These are phyloP conservation scores for Earliella scabrosa DNA, from an alignment of 1,284 basidiomycete genomes.

Conservation along the genomic window DNA sequence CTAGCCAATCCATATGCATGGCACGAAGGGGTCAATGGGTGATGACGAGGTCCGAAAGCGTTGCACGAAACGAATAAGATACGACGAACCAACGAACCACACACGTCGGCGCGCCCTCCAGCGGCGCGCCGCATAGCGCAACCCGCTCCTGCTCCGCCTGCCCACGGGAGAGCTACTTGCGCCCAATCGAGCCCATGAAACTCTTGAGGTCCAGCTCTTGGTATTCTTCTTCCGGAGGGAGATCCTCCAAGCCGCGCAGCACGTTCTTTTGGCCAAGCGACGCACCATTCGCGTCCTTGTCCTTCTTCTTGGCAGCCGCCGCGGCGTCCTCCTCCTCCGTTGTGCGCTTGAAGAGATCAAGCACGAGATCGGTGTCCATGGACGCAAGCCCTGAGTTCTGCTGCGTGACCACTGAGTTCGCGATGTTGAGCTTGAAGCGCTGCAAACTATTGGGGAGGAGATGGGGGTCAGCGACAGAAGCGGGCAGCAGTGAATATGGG, in stretches of 20 bases:
- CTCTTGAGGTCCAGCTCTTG: constrained; percentile 82
- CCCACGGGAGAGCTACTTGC: not conserved
- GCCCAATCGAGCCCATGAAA: constrained; percentile 79
- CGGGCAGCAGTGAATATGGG: constrained; percentile 2
- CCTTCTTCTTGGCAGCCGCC: constrained; percentile 57
- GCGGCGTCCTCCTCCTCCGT: constrained; percentile 74
- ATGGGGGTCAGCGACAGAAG: constrained; percentile 19
- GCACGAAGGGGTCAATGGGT: not conserved
- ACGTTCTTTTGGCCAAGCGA: constrained; percentile 74
- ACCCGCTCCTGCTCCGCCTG: no score
- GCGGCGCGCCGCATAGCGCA: not conserved
- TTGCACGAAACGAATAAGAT: constrained; percentile 27
- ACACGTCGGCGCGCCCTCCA: no score
- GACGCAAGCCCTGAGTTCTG: constrained; percentile 93
- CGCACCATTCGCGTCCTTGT: constrained; percentile 55
- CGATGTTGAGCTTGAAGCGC: constrained; percentile 99
- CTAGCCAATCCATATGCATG: constrained; percentile 20
- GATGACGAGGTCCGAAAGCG: constrained; percentile 21
- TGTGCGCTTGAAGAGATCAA: constrained; percentile 92
- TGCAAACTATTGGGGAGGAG: constrained; percentile 66
- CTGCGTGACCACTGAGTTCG: constrained; percentile 95
- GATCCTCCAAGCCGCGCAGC: constrained; percentile 84
- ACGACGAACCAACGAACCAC: constrained; percentile 4
- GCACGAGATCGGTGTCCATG: constrained; percentile 97
- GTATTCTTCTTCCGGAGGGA: constrained; percentile 91